These are phyloP conservation scores for Babesia bigemina DNA, from an alignment of 169 alveolate species.

Conservation along the genomic window DNA sequence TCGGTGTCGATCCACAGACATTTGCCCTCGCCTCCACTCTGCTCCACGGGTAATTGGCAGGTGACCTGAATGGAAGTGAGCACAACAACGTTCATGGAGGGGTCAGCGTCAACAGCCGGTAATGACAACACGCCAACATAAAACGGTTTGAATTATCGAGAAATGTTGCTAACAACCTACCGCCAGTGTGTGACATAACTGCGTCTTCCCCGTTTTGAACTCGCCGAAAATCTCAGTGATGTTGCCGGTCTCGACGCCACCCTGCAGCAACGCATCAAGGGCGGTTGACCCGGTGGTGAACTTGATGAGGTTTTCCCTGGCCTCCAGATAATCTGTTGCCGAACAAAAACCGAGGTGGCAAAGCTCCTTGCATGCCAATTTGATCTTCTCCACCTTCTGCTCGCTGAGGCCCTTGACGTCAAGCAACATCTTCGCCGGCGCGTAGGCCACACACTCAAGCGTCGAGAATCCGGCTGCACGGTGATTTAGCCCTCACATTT, in stretches of 20 bases:
- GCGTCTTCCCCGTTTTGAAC: conserved; percentile 97
- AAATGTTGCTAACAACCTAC: conserved; percentile 73
- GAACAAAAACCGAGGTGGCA: conserved; percentile 90
- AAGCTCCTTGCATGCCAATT: conserved; percentile 90
- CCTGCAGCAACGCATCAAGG: conserved; percentile 93
- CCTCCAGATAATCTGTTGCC: conserved; percentile 89
- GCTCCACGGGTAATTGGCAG: conserved; percentile 92
- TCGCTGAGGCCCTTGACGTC: conserved; percentile 96
- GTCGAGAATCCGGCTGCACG: conserved; percentile 88
- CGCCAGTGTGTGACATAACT: conserved; percentile 94
- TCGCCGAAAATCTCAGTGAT: conserved; percentile 99
- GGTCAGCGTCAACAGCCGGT: background rate
- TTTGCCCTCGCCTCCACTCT: conserved; percentile 98
- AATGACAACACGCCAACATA: background rate
- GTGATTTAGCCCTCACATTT: background rate
- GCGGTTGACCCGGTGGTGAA: conserved; percentile 94
- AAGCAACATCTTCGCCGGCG: conserved; percentile 89
- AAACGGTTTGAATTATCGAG: background rate
- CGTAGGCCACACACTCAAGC: conserved; percentile 91
- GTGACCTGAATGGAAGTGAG: conserved; percentile 72
- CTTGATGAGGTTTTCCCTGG: conserved; percentile 89
- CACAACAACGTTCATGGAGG: background rate
- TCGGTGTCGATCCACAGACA: conserved; percentile 99
- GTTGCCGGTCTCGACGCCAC: conserved; percentile 96
- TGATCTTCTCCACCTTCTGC: conserved; percentile 93